Evolutionary conservation across 2,329 filamentous ascomycete species (phyloP).

Genomic region (Ceratocystis huliohia): DNA sequence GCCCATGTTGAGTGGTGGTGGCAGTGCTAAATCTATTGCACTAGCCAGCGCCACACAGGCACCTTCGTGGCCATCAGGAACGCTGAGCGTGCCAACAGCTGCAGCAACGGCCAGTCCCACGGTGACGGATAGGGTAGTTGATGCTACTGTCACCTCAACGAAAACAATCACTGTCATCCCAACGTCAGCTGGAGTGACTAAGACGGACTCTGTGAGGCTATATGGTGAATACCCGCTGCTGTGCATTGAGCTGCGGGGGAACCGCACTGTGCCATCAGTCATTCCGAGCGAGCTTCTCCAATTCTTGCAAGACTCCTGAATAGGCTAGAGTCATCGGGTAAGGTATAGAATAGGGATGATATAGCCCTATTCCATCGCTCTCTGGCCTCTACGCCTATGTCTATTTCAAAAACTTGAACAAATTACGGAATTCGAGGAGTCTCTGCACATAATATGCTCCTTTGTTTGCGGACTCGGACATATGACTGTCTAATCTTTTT

Average conservation of each 20-base stretch:
- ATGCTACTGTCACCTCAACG: not conserved
- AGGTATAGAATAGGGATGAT: not conserved
- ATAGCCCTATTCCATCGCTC: not conserved
- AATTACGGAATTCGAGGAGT: conserved; percentile 1
- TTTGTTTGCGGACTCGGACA: conserved; percentile 3
- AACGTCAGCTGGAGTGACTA: not conserved
- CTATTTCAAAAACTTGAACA: not conserved
- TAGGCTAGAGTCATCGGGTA: not conserved
- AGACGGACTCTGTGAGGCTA: conserved; percentile 10
- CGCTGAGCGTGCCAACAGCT: conserved; percentile 6
- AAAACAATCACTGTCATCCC: not conserved
- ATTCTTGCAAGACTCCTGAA: conserved; percentile 13
- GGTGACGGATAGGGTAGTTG: not conserved
- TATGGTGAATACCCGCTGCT: conserved; percentile 19
- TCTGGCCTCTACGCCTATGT: not conserved
- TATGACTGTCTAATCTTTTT: not conserved
- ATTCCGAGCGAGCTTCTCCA: conserved; percentile 15
- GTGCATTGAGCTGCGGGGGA: conserved; percentile 15
- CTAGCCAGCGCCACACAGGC: conserved; percentile 5
- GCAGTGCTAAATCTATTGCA: not conserved
- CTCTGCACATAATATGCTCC: conserved; percentile 7
- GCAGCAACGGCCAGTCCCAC: not conserved
- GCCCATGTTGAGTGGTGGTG: not conserved
- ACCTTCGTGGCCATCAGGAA: conserved; percentile 15
- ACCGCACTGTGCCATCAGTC: conserved; percentile 1